Evolutionary conservation across 305 asterid genomes (phyloP).

Genomic region (Fraxinus floribunda): DNA sequence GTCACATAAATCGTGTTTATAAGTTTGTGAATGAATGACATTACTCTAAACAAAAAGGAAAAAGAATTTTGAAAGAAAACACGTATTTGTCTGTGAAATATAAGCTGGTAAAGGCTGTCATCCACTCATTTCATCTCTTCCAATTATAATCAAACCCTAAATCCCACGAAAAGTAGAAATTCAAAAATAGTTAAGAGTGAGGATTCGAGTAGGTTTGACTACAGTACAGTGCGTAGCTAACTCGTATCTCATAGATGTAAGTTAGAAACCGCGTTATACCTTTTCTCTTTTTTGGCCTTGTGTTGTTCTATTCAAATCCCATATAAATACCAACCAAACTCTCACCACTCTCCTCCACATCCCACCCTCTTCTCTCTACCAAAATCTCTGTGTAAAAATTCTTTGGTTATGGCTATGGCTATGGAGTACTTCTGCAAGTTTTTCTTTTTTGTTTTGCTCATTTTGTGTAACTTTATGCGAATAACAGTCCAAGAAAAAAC

Average conservation of each 20-base stretch:
- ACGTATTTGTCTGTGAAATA: neutral
- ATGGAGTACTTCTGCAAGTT: constrained; percentile 8
- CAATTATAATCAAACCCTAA: neutral
- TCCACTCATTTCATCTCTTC: neutral
- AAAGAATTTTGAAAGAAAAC: neutral
- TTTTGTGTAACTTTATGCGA: constrained; percentile 17
- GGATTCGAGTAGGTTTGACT: constrained; percentile 5
- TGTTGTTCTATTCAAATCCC: constrained; percentile 23
- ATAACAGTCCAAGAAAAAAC: constrained; percentile 24
- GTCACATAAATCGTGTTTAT: too few species aligned
- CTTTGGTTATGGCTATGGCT: neutral
- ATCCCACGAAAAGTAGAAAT: neutral
- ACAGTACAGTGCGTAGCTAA: constrained; percentile 20
- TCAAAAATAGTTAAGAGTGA: neutral
- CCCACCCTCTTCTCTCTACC: neutral
- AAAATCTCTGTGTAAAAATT: neutral
- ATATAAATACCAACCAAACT: constrained; percentile 39
- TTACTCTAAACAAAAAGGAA: too few species aligned
- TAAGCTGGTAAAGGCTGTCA: neutral
- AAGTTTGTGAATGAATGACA: too few species aligned
- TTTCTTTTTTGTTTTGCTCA: constrained; percentile 16
- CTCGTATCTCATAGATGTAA: constrained; percentile 26
- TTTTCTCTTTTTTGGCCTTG: neutral
- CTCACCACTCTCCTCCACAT: neutral
- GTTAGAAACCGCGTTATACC: constrained; percentile 52